Percentiles rank a stretch among this genome's conserved stretches.
phyloP scores from a whole-genome alignment of 1,284 basidiomycete species.

The Ustilago crameri region DNA sequence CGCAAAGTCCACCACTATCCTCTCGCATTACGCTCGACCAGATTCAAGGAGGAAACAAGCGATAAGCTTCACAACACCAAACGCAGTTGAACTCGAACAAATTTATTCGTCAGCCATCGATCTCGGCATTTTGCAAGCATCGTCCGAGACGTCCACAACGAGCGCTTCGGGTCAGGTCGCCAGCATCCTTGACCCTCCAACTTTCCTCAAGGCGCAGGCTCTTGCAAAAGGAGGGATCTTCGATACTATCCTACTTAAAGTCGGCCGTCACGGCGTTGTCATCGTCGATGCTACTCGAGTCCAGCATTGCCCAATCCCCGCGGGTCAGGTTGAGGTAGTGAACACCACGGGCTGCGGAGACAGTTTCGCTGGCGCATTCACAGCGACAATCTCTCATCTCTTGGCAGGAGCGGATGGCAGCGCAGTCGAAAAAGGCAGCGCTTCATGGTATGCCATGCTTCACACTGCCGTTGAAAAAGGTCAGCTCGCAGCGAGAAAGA shows the following conservation, averaged over 20 bases:
- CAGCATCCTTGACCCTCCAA: neutral
- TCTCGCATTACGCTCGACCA: conserved; percentile 18
- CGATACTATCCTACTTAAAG: conserved; percentile 44
- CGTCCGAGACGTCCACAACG: neutral
- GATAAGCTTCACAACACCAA: conserved; percentile 46
- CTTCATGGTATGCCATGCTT: conserved; percentile 6
- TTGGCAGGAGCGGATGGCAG: neutral
- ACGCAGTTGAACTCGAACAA: conserved; percentile 41
- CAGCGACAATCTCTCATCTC: conserved; percentile 38
- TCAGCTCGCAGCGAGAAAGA: conserved; percentile 38
- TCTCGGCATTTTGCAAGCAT: conserved; percentile 9
- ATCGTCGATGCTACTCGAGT: conserved; percentile 10
- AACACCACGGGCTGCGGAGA: conserved; percentile 67
- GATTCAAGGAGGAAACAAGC: neutral
- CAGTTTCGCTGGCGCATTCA: conserved; percentile 61
- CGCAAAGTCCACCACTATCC: conserved; percentile 24
- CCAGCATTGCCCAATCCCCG: conserved; percentile 39
- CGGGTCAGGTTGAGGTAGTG: conserved; percentile 18
- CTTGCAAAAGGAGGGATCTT: conserved; percentile 21
- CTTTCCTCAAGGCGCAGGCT: conserved; percentile 6
- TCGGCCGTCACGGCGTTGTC: conserved; percentile 44
- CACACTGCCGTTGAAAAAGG: conserved; percentile 28
- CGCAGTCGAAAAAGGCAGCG: neutral
- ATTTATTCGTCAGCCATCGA: conserved; percentile 17
- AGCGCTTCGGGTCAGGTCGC: neutral